Conservation (phyloP, 2,329 filamentous ascomycete genomes). For the Fusarium setosum region DNA sequence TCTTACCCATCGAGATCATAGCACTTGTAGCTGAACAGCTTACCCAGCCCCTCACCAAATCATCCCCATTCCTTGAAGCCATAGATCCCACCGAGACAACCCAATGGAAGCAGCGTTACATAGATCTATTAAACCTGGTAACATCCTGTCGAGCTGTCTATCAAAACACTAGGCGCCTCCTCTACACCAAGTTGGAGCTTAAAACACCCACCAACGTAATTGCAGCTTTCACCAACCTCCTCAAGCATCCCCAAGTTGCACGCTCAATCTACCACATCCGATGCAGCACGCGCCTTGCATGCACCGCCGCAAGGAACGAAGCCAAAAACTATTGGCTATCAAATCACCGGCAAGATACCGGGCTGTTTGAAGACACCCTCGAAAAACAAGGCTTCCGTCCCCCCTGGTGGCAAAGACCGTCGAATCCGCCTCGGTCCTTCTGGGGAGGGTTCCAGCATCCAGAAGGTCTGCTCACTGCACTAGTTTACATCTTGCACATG, state of each 20-base stretch:
- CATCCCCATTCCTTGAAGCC: slow-evolving; percentile 10
- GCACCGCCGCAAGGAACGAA: background rate
- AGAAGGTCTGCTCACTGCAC: slow-evolving; percentile 3
- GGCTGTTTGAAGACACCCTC: background rate
- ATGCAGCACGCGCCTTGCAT: slow-evolving; percentile 1
- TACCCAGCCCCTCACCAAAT: background rate
- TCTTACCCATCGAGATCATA: slow-evolving; percentile 7
- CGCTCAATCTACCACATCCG: slow-evolving; percentile 18
- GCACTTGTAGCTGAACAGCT: slow-evolving; percentile 6
- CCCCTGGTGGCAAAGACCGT: slow-evolving; percentile 7
- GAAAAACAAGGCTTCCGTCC: background rate
- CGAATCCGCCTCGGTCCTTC: background rate
- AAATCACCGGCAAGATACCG: background rate
- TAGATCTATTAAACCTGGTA: slow-evolving; percentile 2
- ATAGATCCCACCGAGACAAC: background rate
- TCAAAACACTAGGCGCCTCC: background rate
- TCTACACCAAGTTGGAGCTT: slow-evolving; percentile 5
- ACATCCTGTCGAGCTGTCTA: background rate
- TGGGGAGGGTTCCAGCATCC: background rate
- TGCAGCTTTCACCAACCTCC: background rate
- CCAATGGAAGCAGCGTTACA: background rate
- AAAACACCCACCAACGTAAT: background rate
- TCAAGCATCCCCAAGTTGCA: slow-evolving; percentile 11
- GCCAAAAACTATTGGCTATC: background rate
- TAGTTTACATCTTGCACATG: slow-evolving; percentile 6